Evolutionary conservation across 768 basidiomycete species (phyloP).

Genomic region (Mycena capillaripes): DNA sequence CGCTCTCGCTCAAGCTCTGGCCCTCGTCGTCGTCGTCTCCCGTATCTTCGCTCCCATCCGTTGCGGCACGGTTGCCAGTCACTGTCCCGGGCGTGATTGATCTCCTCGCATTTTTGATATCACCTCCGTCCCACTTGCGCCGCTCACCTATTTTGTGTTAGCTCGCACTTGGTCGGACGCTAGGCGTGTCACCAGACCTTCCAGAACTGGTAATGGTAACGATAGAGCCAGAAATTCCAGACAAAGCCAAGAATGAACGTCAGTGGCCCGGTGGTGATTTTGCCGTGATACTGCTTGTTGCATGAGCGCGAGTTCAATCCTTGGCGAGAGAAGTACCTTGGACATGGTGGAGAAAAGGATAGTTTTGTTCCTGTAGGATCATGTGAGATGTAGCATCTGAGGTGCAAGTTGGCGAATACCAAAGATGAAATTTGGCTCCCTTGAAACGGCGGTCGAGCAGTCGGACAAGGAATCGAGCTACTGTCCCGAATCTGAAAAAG

Average conservation of each 20-base stretch:
- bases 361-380: slow-evolving; percentile 2
- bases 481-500: background rate
- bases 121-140: no score
- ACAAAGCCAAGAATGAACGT: slow-evolving; percentile 7
- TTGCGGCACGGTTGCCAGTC: no score
- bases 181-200: no score
- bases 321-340: background rate
- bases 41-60: no score
- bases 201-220: slow-evolving; percentile 26
- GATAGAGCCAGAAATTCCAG: slow-evolving; percentile 21
- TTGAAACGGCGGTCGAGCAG: slow-evolving; percentile 14
- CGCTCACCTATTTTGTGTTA: no score
- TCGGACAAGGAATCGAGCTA: slow-evolving; percentile 5
- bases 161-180: no score
- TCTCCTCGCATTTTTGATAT: no score
- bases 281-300: background rate
- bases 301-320: background rate
- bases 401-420: background rate
- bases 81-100: no score
- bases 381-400: background rate
- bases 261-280: slow-evolving; percentile 2
- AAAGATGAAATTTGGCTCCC: background rate
- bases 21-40: no score
- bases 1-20: no score
- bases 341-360: slow-evolving; percentile 18